Percentiles rank a stretch among this genome's conserved stretches.
Conservation (phyloP, 768 basidiomycete species). For the Russula griseocarnosa region DNA sequence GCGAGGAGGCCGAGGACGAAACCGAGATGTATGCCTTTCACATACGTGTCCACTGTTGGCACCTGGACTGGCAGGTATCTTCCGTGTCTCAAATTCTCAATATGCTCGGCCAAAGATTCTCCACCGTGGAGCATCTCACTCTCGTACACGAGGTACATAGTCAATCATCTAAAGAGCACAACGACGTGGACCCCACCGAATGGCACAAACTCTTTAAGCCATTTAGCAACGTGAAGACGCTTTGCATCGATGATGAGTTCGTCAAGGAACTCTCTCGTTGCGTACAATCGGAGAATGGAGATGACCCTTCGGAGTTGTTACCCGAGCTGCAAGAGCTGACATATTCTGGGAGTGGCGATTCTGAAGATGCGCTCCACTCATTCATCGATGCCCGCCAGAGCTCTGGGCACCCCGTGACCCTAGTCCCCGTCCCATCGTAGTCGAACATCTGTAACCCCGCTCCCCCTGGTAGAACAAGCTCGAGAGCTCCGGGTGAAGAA, state of each 20-base stretch:
- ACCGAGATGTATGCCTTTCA: not conserved
- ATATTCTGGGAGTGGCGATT: not conserved
- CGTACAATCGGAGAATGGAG: not conserved
- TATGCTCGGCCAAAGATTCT: not conserved
- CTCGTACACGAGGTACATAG: not conserved
- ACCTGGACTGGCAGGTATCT: not conserved
- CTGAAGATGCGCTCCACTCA: not conserved
- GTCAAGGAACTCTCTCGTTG: not conserved
- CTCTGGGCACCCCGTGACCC: not conserved
- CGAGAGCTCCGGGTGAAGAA: too few relatives aligned
- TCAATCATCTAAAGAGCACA: not conserved
- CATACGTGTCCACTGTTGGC: not conserved
- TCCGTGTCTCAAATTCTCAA: not conserved
- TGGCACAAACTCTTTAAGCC: not conserved
- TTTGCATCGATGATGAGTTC: not conserved
- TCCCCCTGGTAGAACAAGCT: too few relatives aligned
- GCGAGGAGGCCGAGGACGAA: not conserved
- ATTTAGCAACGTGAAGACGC: not conserved
- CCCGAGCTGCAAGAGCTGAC: not conserved
- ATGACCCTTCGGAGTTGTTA: not conserved
- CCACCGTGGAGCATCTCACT: not conserved
- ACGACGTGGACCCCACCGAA: not conserved
- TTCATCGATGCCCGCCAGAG: not conserved
- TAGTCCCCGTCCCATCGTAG: not conserved
- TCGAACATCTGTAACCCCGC: too few relatives aligned